These are phyloP conservation scores for Suhomyces sp. DNA, from an alignment of 805 yeast species.

Conservation along the genomic window DNA sequence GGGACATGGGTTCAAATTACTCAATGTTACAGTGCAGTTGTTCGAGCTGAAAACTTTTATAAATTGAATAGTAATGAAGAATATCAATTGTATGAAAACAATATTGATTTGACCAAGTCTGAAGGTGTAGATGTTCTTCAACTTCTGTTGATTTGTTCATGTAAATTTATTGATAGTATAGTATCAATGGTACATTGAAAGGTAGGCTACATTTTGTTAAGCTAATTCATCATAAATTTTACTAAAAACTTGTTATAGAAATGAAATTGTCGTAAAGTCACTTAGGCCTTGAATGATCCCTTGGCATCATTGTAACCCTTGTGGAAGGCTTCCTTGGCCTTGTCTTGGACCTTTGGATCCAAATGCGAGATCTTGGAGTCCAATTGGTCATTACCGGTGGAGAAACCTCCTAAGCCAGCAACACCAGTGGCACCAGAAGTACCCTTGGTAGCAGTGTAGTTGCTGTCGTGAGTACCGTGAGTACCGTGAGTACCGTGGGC, in stretches of 20 bases:
- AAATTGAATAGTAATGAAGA: background rate
- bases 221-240: background rate
- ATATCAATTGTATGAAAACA: background rate
- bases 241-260: background rate
- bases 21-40: conserved; percentile 78
- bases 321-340: conserved; percentile 42
- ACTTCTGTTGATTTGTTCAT: no score
- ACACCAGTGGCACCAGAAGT: conserved; percentile 5
- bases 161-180: no score
- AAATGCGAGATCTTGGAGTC: conserved; percentile 36
- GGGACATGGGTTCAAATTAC: conserved; percentile 50
- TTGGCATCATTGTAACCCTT: conserved; percentile 41
- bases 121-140: no score
- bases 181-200: no score
- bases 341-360: conserved; percentile 33
- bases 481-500: conserved; percentile 10
- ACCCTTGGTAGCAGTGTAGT: background rate
- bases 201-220: background rate
- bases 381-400: conserved; percentile 37
- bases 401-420: conserved; percentile 18
- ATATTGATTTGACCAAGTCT: background rate
- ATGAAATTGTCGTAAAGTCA: background rate
- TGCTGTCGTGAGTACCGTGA: conserved; percentile 5
- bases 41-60: conserved; percentile 35
- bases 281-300: conserved; percentile 20